Evolutionary conservation across 768 basidiomycete genomes (phyloP).

Genomic region (Tulasnella calospora): DNA sequence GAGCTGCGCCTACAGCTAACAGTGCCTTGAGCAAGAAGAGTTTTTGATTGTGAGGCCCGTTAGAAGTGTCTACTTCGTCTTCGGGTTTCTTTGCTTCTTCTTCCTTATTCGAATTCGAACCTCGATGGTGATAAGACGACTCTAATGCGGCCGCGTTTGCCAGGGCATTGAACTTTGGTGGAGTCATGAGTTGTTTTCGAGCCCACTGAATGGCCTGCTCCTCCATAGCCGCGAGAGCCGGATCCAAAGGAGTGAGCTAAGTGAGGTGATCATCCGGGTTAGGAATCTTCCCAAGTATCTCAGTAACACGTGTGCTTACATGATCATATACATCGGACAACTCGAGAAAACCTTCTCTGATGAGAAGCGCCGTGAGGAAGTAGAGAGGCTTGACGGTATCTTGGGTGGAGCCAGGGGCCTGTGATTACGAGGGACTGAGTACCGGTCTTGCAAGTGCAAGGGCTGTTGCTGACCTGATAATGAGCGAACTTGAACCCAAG

Average conservation of each 20-base stretch:
- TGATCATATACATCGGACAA: constrained; percentile 91
- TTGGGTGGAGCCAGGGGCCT: constrained; percentile 55
- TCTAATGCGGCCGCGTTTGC: constrained; percentile 80
- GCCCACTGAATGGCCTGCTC: constrained; percentile 63
- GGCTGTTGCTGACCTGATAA: constrained; percentile 62
- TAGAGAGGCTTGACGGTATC: constrained; percentile 65
- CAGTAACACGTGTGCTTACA: constrained; percentile 43
- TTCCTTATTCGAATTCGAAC: constrained; percentile 28
- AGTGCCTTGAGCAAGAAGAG: constrained; percentile 70
- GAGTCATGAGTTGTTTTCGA: constrained; percentile 53
- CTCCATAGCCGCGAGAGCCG: constrained; percentile 62
- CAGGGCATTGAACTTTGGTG: constrained; percentile 67
- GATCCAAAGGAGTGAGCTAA: constrained; percentile 71
- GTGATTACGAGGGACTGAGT: constrained; percentile 29
- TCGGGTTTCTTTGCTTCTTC: constrained; percentile 26
- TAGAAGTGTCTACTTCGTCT: constrained; percentile 32
- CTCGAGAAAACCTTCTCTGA: constrained; percentile 82
- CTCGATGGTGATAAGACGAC: constrained; percentile 42
- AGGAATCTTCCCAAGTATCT: not conserved
- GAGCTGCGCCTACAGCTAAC: constrained; percentile 79
- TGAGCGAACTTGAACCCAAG: constrained; percentile 95
- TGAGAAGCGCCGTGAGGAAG: constrained; percentile 77
- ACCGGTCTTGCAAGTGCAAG: not conserved
- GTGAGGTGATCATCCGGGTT: constrained; percentile 9
- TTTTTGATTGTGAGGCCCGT: constrained; percentile 62